phyloP scores from a whole-genome alignment of 2,329 filamentous ascomycete genomes.

The Fusarium abutilonis region DNA sequence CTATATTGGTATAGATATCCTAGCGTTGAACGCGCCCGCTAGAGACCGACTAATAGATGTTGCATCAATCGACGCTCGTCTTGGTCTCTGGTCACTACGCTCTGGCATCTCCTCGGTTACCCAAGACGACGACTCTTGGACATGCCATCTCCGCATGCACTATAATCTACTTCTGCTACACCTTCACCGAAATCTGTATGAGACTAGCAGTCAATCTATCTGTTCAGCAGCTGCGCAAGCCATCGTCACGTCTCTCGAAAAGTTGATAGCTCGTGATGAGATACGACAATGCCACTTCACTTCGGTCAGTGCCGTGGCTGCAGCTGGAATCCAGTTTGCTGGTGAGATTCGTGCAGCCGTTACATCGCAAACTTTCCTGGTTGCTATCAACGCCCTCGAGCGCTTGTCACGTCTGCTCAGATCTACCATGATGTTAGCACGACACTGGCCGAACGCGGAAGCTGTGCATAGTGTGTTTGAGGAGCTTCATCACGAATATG shows the following conservation, averaged over 20 bases:
- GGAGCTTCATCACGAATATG: constrained; percentile 40
- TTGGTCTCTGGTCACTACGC: constrained; percentile 40
- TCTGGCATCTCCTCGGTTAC: constrained; percentile 41
- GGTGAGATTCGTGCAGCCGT: constrained; percentile 41
- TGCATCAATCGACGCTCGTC: constrained; percentile 35
- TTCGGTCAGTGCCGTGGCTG: constrained; percentile 40
- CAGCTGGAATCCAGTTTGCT: constrained; percentile 40
- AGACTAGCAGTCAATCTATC: constrained; percentile 37
- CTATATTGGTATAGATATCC: constrained; percentile 39
- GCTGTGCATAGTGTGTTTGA: constrained; percentile 44
- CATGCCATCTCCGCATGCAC: constrained; percentile 42
- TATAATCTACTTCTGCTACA: constrained; percentile 40
- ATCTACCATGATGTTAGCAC: constrained; percentile 29
- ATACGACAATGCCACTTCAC: constrained; percentile 42
- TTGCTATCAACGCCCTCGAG: constrained; percentile 39
- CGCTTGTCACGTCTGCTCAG: constrained; percentile 30
- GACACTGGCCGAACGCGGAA: constrained; percentile 42
- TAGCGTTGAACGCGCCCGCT: constrained; percentile 34
- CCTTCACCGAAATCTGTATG: constrained; percentile 37
- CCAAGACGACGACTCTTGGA: constrained; percentile 36
- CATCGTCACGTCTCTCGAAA: constrained; percentile 39
- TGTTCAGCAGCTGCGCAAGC: constrained; percentile 42
- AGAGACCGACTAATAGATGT: constrained; percentile 35
- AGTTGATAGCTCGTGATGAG: constrained; percentile 34
- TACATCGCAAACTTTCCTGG: constrained; percentile 27